These are phyloP conservation scores for Thermothielavioides terrestris DNA, from an alignment of 495 filamentous ascomycete genomes.

Conservation along the genomic window DNA sequence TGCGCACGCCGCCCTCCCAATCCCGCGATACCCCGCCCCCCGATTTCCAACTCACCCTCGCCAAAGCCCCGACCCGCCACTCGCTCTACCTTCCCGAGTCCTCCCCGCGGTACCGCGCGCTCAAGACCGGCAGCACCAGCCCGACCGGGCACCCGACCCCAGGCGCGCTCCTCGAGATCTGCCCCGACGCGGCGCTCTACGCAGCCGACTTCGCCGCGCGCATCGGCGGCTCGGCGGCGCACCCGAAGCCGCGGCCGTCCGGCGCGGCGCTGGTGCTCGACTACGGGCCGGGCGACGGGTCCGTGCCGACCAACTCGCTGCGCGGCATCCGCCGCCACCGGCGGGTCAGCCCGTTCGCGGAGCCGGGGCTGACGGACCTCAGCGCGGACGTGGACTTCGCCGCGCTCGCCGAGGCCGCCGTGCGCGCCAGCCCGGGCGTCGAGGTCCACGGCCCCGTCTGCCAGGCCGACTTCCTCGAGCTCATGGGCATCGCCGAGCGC, in stretches of 20 bases:
- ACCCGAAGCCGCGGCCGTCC: slow-evolving; percentile 53
- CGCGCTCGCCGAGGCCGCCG: slow-evolving; percentile 71
- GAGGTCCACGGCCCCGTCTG: slow-evolving; percentile 91
- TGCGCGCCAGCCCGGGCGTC: slow-evolving; percentile 61
- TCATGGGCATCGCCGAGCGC: slow-evolving; percentile 74
- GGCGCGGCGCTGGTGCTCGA: slow-evolving; percentile 90
- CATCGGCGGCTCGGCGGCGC: slow-evolving; percentile 58
- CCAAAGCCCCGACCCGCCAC: slow-evolving; percentile 66
- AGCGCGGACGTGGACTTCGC: slow-evolving; percentile 88
- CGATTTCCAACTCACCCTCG: slow-evolving; percentile 77
- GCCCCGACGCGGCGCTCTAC: slow-evolving; percentile 73
- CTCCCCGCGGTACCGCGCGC: slow-evolving; percentile 69
- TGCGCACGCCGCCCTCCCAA: slow-evolving; percentile 45
- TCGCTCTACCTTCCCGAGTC: slow-evolving; percentile 75
- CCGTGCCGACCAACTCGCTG: slow-evolving; percentile 76
- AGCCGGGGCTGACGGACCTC: slow-evolving; percentile 75
- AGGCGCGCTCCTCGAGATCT: slow-evolving; percentile 72
- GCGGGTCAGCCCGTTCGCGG: slow-evolving; percentile 63
- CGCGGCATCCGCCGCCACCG: slow-evolving; percentile 74
- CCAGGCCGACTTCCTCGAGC: slow-evolving; percentile 67
- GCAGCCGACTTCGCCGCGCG: slow-evolving; percentile 69
- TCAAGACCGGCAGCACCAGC: slow-evolving; percentile 52
- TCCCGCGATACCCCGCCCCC: slow-evolving; percentile 45
- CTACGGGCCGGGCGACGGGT: slow-evolving; percentile 67
- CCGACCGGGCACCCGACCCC: slow-evolving; percentile 45